Percentiles rank a stretch among this genome's conserved stretches.
phyloP scores from a whole-genome alignment of 495 filamentous ascomycete genomes.

The Bacidia gigantensis region DNA sequence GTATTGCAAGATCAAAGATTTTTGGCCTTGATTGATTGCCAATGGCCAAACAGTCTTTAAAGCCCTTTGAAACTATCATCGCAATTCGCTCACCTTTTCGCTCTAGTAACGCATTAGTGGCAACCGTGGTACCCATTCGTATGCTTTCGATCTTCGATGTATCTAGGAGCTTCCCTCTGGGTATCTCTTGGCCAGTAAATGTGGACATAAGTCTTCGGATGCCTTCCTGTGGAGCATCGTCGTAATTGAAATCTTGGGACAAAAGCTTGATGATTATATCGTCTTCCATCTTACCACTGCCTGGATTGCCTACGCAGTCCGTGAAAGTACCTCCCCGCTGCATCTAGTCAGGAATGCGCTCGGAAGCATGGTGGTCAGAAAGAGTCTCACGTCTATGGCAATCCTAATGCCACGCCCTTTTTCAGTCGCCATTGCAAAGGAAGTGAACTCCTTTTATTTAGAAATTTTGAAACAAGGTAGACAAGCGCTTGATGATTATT shows the following conservation, averaged over 20 bases:
- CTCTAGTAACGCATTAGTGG: conserved; percentile 84
- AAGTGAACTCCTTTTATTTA: no score
- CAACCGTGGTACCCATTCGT: conserved; percentile 82
- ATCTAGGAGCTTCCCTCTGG: conserved; percentile 69
- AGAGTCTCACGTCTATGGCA: conserved; percentile 19
- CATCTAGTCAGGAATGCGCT: conserved; percentile 7
- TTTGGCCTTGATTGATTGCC: conserved; percentile 73
- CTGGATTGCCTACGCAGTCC: conserved; percentile 52
- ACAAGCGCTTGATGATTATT: no score
- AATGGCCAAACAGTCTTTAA: conserved; percentile 80
- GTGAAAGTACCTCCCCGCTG: conserved; percentile 60
- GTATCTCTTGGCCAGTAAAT: conserved; percentile 61
- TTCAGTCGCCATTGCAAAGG: conserved; percentile 17
- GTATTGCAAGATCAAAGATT: conserved; percentile 73
- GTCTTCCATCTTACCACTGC: conserved; percentile 43
- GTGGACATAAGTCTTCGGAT: conserved; percentile 80
- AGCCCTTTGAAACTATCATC: conserved; percentile 83
- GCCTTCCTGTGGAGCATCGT: conserved; percentile 79
- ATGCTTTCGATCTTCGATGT: conserved; percentile 74
- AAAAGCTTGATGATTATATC: conserved; percentile 79
- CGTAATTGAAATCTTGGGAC: conserved; percentile 79
- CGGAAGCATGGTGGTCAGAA: neutral
- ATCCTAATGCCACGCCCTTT: conserved; percentile 17
- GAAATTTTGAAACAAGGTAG: no score
- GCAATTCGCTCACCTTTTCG: conserved; percentile 88